Base-by-base conservation (phyloP, 2,329 filamentous ascomycete genomes). In the Fusarium setosum region DNA sequence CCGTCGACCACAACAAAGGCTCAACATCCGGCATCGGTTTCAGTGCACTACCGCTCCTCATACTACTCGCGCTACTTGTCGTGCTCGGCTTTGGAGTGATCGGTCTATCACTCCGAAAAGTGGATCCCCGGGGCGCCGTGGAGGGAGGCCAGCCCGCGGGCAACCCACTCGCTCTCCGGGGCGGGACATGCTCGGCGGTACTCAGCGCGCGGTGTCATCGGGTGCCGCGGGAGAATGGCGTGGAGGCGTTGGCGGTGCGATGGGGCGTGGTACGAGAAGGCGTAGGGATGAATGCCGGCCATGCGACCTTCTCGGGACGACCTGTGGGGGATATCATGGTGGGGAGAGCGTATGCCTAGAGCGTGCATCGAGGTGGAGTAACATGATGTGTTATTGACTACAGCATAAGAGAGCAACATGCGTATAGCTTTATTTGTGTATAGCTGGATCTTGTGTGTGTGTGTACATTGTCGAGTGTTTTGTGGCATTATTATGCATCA, bases 121-220 rank as follows among this genome's bases (percentile, higher is more conserved):
- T 82, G 4, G 74, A 79, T 9, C 71, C 76, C 3, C 72, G 75
- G 9, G 75, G 77, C 26, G 68, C 69, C 20, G 76, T 73, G 13
- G 68, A 77, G 7, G 74, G 76, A 55, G 79, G 77, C 38, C 67
- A 70, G 10, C 74, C 74, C 17, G 70, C 75, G 15, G 82, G 82
- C 2, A 86, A 86, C 73, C 84, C 84, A 20, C 79, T 86, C 21
- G 77, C 77, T 2, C 67, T 86, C 32, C 73, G 71, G 20, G 83
- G 80, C 26, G 84, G 84, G 11, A 76, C 78, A 38, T 86, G 84
- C 74, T 84, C 82, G 60, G 84, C 83, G 9, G 83, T 85, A n/a
- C 70, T 87, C 62, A 82, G 80, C 70, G 79, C 84, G 21, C 73
- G 80, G 48, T 85, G 83, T 72, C 83, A 85, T 56, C 74, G 79